Evolutionary conservation across 176 grass and related monocot genomes (phyloP), one percentile per base, ranked within the genome.

Genomic region (Eragrostis nindensis): DNA sequence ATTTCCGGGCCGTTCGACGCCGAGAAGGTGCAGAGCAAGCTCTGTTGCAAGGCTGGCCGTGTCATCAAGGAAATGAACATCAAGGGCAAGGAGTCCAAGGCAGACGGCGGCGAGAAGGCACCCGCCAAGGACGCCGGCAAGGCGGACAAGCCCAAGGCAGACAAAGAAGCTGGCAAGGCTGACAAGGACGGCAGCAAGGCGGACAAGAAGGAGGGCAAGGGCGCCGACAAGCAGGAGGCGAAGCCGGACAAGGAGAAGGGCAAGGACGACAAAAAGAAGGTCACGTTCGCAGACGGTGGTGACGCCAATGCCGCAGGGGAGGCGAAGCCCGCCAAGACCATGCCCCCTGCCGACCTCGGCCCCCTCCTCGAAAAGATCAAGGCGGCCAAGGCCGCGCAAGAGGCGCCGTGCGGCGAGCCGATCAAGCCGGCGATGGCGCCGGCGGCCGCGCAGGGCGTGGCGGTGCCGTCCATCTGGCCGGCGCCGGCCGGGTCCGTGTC

Each of bases 1-100:
- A 75, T 97, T 15, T 84, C 89, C 5, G 94, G 94, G 46, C 89
- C 91, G 53, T 94, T 97, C 85, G 86, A 97, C 79, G 76, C 94
- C 12, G 83, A 94, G 0, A 88, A 56, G 67, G 70, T 97, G 3
- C 80, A 85, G n/a, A 68, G 53, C 5, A 94, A 91, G 80, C 80
- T 97, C 6, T 78, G 59, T 41, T 89, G 85, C 80, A 17, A 86
- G 39, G 94, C 89, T 66, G 83, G 92, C 50, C 86, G 86, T 61
- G 26, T 94, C 67, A 94, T 98, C 81, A 92, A 85, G 66, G 81
- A 89, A 8, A 79, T 98, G 49, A 84, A 92, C 17, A 48, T 92
- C 65, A 89, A 91, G 18, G 87, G 79, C 59, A 89, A 90, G 77
- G 85, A 81, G 3, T 45, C 9, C 45, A 46, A 46, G 45, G 45